These are phyloP conservation scores for Acacia confusa DNA, from an alignment of 306 rosid species.

Conservation along the genomic window DNA sequence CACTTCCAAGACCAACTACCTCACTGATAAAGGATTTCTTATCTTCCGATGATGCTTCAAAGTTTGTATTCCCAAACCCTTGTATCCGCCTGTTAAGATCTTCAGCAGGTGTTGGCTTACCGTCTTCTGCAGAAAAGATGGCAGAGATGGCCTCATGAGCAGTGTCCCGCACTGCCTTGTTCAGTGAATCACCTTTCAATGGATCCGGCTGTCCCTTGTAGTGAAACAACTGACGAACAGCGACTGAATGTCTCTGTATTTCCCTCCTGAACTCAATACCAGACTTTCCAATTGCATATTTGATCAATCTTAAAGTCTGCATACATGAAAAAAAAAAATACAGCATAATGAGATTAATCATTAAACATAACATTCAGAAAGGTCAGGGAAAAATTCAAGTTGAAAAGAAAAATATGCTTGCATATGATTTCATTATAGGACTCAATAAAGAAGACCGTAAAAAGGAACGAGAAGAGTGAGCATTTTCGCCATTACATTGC, in stretches of 20 bases:
- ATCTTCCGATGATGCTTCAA: constrained; percentile 61
- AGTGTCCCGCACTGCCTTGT: constrained; percentile 90
- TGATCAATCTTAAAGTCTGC: constrained; percentile 93
- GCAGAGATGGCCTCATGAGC: constrained; percentile 87
- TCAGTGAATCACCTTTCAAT: constrained; percentile 92
- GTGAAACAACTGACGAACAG: constrained; percentile 84
- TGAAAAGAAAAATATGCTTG: constrained; percentile 11
- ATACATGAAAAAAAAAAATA: constrained; percentile 18
- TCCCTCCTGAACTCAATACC: constrained; percentile 98
- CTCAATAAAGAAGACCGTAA: neutral
- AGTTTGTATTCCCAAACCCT: constrained; percentile 94
- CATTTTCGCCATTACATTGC: constrained; percentile 15
- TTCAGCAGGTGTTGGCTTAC: constrained; percentile 74
- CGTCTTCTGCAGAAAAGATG: constrained; percentile 75
- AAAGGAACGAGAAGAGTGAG: constrained; percentile 2
- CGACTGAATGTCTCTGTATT: constrained; percentile 95
- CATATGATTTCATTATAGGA: neutral
- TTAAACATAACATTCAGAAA: constrained; percentile 12
- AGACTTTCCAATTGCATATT: constrained; percentile 84
- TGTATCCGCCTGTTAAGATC: constrained; percentile 83
- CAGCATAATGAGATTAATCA: constrained; percentile 4
- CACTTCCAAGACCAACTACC: constrained; percentile 98
- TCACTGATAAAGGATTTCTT: constrained; percentile 87
- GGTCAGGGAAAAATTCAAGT: constrained; percentile 5
- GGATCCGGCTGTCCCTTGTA: constrained; percentile 91